A percentile compares a stretch with the other conserved stretches of the same genome.
Evolutionary conservation across 2,329 filamentous ascomycete species (phyloP).

Genomic region (Tolypocladium ovalisporum): DNA sequence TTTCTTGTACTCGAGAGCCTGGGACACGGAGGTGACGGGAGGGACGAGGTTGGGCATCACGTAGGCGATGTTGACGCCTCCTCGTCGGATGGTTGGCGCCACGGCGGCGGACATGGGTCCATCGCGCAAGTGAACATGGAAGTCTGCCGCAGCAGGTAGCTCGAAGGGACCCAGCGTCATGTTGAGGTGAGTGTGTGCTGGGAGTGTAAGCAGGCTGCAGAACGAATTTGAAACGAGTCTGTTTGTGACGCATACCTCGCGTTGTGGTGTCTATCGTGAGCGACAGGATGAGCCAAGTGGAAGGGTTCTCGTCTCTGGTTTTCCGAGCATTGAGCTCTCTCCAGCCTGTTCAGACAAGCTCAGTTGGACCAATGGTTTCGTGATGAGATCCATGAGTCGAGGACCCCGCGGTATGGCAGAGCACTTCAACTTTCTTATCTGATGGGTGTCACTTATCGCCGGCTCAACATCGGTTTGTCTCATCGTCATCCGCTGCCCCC

Average conservation of each 20-base stretch:
- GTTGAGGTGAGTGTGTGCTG: neutral
- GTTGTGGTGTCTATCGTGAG: neutral
- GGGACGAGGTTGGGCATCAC: conserved; percentile 57
- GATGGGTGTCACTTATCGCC: neutral
- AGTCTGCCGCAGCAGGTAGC: conserved; percentile 55
- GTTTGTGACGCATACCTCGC: neutral
- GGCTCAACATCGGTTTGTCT: neutral
- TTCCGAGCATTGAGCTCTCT: neutral
- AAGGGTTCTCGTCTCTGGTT: neutral
- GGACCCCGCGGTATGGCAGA: neutral
- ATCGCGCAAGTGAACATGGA: conserved; percentile 63
- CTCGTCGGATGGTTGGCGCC: conserved; percentile 38
- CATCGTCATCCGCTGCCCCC: neutral
- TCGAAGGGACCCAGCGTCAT: conserved; percentile 21
- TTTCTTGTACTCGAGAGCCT: conserved; percentile 56
- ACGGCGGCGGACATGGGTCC: conserved; percentile 51
- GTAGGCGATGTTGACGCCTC: conserved; percentile 55
- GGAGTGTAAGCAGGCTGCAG: neutral
- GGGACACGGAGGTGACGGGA: conserved; percentile 47
- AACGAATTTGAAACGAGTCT: neutral
- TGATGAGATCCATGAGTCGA: neutral
- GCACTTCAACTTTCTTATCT: neutral
- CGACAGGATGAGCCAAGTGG: neutral
- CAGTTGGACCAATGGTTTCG: neutral
- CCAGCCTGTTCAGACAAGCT: neutral